These are phyloP conservation scores for Rhododendron ovatum DNA, from an alignment of 148 eudicot genomes.

Conservation along the genomic window DNA sequence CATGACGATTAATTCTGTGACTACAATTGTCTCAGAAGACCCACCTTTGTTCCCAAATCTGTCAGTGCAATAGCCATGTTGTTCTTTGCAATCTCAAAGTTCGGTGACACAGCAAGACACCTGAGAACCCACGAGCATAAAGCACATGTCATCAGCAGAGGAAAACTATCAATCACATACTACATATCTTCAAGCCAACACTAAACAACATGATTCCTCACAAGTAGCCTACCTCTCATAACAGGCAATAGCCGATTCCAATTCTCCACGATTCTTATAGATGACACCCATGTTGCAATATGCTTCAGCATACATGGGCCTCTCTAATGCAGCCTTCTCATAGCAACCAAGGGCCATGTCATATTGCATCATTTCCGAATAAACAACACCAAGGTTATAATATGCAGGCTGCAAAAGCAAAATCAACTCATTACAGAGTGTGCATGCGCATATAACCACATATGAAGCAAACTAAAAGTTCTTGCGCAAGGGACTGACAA, in stretches of 20 bases:
- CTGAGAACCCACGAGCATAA: slow-evolving; percentile 35
- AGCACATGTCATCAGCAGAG: background rate
- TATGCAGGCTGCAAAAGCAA: slow-evolving; percentile 88
- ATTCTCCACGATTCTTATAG: slow-evolving; percentile 89
- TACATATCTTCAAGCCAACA: slow-evolving; percentile 2
- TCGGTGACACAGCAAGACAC: slow-evolving; percentile 98
- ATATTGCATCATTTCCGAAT: slow-evolving; percentile 98
- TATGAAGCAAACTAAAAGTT: background rate
- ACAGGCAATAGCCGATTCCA: slow-evolving; percentile 95
- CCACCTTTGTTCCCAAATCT: slow-evolving; percentile 96
- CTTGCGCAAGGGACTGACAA: background rate
- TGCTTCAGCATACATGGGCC: slow-evolving; percentile 99
- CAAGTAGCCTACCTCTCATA: slow-evolving; percentile 69
- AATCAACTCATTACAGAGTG: slow-evolving; percentile 15
- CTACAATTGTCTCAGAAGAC: slow-evolving; percentile 7
- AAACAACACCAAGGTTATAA: slow-evolving; percentile 98
- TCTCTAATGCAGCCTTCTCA: slow-evolving; percentile 91
- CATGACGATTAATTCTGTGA: background rate
- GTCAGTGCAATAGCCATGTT: slow-evolving; percentile 99
- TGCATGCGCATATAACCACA: background rate
- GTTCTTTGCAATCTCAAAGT: slow-evolving; percentile 96
- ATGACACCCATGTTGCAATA: slow-evolving; percentile 99
- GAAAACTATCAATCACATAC: background rate
- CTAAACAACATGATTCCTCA: background rate
- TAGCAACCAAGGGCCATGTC: slow-evolving; percentile 89